Evolutionary conservation across 805 yeast species (phyloP).

Genomic region (Lipomyces yamanashiensis): DNA sequence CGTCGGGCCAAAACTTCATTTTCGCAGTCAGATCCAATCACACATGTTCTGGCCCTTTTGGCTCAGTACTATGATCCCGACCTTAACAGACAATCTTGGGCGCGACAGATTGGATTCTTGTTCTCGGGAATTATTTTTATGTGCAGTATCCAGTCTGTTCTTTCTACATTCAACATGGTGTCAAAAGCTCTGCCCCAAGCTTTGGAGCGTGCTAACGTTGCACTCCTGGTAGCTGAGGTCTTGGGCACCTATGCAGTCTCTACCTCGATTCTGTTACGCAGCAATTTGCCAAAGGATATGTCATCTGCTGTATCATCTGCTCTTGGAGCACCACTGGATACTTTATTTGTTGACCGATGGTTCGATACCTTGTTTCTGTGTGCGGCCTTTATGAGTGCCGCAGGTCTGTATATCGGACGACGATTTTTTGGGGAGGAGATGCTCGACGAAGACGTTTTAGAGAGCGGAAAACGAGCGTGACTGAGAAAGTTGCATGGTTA

Average conservation of each 20-base stretch:
- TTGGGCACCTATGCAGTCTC: slow-evolving; percentile 49
- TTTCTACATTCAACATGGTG: slow-evolving; percentile 44
- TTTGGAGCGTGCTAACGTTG: slow-evolving; percentile 32
- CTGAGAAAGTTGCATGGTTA: neutral
- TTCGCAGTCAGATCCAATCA: slow-evolving; percentile 38
- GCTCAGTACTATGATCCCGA: slow-evolving; percentile 38
- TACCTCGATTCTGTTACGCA: slow-evolving; percentile 49
- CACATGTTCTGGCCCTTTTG: slow-evolving; percentile 36
- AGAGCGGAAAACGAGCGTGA: slow-evolving; percentile 36
- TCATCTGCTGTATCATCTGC: slow-evolving; percentile 49
- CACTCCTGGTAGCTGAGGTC: slow-evolving; percentile 46
- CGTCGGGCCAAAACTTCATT: slow-evolving; percentile 29
- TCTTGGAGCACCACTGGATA: slow-evolving; percentile 49
- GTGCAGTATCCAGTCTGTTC: slow-evolving; percentile 47
- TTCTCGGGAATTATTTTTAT: slow-evolving; percentile 48
- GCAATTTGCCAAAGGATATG: slow-evolving; percentile 49
- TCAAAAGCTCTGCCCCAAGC: slow-evolving; percentile 44
- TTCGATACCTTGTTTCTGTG: slow-evolving; percentile 46
- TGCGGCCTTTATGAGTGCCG: slow-evolving; percentile 42
- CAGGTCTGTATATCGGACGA: slow-evolving; percentile 37
- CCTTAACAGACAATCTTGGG: slow-evolving; percentile 45
- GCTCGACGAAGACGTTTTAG: slow-evolving; percentile 34
- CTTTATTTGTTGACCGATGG: slow-evolving; percentile 47
- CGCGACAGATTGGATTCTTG: slow-evolving; percentile 49
- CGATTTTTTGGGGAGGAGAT: slow-evolving; percentile 30